phyloP scores from a whole-genome alignment of 2,329 filamentous ascomycete species.

The Penicillium sclerotigenum region DNA sequence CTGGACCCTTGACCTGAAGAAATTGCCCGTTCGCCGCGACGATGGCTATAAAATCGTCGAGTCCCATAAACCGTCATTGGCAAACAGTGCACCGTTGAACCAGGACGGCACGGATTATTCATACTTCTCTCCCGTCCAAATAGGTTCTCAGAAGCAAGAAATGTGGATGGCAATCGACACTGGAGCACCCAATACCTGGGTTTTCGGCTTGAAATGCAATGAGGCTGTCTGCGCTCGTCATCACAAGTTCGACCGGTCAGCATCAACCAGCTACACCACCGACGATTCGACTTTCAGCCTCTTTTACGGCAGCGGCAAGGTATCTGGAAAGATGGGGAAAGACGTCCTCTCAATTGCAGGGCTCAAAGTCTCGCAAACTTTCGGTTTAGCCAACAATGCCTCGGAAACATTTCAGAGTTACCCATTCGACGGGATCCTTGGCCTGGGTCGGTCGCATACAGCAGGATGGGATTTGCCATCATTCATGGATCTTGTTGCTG shows the following conservation, averaged over 20 bases:
- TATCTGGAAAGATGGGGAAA: constrained; percentile 62
- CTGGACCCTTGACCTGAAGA: constrained; percentile 39
- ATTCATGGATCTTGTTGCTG: constrained; percentile 62
- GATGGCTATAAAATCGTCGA: constrained; percentile 49
- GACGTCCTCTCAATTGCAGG: constrained; percentile 68
- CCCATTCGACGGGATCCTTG: constrained; percentile 84
- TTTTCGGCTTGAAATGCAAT: constrained; percentile 70
- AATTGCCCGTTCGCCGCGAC: constrained; percentile 41
- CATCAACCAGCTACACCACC: constrained; percentile 61
- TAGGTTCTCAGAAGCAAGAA: constrained; percentile 50
- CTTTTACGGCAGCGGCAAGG: constrained; percentile 72
- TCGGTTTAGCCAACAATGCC: constrained; percentile 70
- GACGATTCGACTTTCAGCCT: constrained; percentile 57
- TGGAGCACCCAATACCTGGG: constrained; percentile 69
- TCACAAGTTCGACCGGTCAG: constrained; percentile 62
- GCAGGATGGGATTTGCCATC: constrained; percentile 55
- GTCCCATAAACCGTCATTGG: constrained; percentile 39
- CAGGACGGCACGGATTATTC: constrained; percentile 55
- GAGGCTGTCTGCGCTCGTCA: constrained; percentile 66
- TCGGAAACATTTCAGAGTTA: constrained; percentile 73
- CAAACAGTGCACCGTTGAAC: constrained; percentile 51
- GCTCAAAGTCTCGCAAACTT: constrained; percentile 61
- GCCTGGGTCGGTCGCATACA: constrained; percentile 63
- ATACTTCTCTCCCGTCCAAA: constrained; percentile 52
- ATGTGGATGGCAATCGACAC: constrained; percentile 56